A percentile compares a stretch with the other conserved stretches of the same genome.
Evolutionary conservation across 2,329 filamentous ascomycete genomes (phyloP).

Genomic region (Scedosporium aurantiacum): DNA sequence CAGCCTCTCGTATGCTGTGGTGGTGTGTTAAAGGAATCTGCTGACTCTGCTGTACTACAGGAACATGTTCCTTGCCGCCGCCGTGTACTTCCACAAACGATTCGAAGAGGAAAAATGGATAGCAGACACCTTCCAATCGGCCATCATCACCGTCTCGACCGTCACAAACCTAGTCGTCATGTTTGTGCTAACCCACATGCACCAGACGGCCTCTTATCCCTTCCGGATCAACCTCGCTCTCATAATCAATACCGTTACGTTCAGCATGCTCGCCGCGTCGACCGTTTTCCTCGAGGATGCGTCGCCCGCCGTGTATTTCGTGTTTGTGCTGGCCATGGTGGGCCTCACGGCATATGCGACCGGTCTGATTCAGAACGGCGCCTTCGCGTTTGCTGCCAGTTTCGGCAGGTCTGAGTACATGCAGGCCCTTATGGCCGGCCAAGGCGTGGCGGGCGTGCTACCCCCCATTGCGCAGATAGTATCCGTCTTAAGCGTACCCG

Average conservation of each 20-base stretch:
- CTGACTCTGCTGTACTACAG: constrained; percentile 29
- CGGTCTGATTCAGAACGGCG: constrained; percentile 82
- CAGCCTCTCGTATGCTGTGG: background rate
- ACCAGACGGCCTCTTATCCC: constrained; percentile 76
- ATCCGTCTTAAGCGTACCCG: constrained; percentile 59
- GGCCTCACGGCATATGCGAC: constrained; percentile 68
- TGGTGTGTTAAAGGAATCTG: background rate
- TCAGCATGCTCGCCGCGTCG: constrained; percentile 68
- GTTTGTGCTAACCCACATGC: constrained; percentile 66
- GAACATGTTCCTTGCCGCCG: constrained; percentile 97
- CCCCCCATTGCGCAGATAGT: constrained; percentile 80
- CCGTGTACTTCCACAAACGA: constrained; percentile 81
- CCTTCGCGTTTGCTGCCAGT: constrained; percentile 80
- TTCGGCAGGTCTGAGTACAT: constrained; percentile 84
- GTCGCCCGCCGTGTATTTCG: constrained; percentile 59
- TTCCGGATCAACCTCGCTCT: constrained; percentile 73
- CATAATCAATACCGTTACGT: constrained; percentile 64
- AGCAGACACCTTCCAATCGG: constrained; percentile 73
- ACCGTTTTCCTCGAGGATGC: constrained; percentile 57
- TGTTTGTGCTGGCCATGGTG: constrained; percentile 73
- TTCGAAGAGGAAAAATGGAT: constrained; percentile 64
- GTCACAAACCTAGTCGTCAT: constrained; percentile 69
- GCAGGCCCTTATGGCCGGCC: constrained; percentile 91
- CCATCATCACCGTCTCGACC: constrained; percentile 78
- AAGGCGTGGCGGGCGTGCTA: constrained; percentile 82